Conservation (phyloP, 306 rosid genomes). For the Cicer judaicum region DNA sequence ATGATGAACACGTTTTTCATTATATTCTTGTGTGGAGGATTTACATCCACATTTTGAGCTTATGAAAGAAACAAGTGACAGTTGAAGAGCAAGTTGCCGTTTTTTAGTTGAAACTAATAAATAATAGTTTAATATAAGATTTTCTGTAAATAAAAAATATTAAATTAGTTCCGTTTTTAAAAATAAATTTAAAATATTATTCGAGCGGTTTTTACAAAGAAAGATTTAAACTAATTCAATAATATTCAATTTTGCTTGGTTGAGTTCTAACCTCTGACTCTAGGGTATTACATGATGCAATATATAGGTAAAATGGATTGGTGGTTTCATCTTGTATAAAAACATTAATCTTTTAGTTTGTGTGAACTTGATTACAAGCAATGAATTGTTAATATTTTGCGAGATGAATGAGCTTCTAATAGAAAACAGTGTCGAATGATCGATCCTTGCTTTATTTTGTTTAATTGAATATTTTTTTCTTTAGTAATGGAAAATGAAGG, state of each 20-base stretch:
- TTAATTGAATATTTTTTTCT: not conserved
- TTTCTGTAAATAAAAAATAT: too few relatives aligned
- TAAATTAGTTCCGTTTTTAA: too few relatives aligned
- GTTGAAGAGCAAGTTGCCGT: not conserved
- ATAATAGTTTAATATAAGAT: too few relatives aligned
- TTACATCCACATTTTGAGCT: not conserved
- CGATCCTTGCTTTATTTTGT: not conserved
- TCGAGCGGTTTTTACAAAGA: too few relatives aligned
- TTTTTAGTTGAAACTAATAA: not conserved
- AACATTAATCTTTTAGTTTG: not conserved
- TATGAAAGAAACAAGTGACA: too few relatives aligned
- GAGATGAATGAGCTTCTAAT: too few relatives aligned
- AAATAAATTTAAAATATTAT: too few relatives aligned
- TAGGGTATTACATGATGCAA: not conserved
- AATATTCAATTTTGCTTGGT: too few relatives aligned
- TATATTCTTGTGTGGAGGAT: conserved; percentile 2
- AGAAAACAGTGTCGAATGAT: too few relatives aligned
- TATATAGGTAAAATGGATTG: not conserved
- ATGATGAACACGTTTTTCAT: not conserved
- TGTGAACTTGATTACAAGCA: not conserved
- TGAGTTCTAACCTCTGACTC: not conserved
- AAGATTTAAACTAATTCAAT: too few relatives aligned
- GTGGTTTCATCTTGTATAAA: not conserved
- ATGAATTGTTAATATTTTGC: not conserved
- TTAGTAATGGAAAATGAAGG: not conserved